A percentile compares a stretch with the other conserved stretches of the same genome.
These are phyloP conservation scores for Plasmodium yoelii DNA, from an alignment of 169 alveolate species.

Conservation along the genomic window DNA sequence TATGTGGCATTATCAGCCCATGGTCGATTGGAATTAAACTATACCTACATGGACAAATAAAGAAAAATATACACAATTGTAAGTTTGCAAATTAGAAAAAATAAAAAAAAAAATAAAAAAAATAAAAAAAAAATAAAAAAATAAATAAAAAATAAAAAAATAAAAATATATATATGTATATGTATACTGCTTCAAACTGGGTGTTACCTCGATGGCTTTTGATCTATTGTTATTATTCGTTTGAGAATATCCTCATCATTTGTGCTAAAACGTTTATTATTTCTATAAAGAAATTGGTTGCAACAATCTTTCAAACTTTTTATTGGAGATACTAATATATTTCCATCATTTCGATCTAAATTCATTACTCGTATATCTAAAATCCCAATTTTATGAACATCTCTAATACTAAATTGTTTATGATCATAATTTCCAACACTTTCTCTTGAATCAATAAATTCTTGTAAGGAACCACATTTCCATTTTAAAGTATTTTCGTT, in stretches of 20 bases:
- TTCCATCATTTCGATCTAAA: slow-evolving; percentile 98
- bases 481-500: slow-evolving; percentile 82
- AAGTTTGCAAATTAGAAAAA: neutral
- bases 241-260: slow-evolving; percentile 36
- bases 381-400: slow-evolving; percentile 96
- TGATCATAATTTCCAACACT: slow-evolving; percentile 95
- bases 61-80: neutral
- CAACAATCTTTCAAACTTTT: slow-evolving; percentile 77
- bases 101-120: no score
- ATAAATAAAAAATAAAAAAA: no score
- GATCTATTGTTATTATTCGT: slow-evolving; percentile 52
- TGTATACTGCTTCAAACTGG: no score
- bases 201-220: slow-evolving; percentile 56
- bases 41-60: slow-evolving; percentile 79
- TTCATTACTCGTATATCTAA: slow-evolving; percentile 97
- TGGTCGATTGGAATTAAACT: slow-evolving; percentile 99
- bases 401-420: slow-evolving; percentile 93
- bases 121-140: no score
- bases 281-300: slow-evolving; percentile 23
- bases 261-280: slow-evolving; percentile 17
- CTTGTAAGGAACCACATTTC: slow-evolving; percentile 93
- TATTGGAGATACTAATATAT: slow-evolving; percentile 92
- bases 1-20: slow-evolving; percentile 97
- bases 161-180: no score
- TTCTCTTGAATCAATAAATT: slow-evolving; percentile 92